Evolutionary conservation across 1,284 basidiomycete species (phyloP), one percentile per base, ranked within the genome.

Genomic region (Ceratobasidium sp.): DNA sequence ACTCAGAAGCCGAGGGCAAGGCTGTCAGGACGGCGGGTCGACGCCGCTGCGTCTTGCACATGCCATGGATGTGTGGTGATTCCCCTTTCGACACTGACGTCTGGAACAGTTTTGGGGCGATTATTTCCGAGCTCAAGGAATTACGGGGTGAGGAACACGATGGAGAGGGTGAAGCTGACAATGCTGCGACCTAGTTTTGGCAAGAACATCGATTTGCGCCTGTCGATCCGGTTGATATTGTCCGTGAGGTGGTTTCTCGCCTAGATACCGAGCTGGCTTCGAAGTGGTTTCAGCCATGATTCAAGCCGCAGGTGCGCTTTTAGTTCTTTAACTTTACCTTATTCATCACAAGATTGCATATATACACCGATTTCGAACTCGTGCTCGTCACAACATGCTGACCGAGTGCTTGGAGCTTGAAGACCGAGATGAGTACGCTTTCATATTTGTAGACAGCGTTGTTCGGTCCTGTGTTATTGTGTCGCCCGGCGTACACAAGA

Each of bases 371-470:
- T 27, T 59, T 7, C n/a, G 30, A 4, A 59, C 30, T 14, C 48
- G 3, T 16, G 5, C 23, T 14, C 55, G 6, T 20, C 41, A 44
- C 7, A 67, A 44, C 12, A n/a, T 10, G 27, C 38, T 50, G n/a
- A 67, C 65, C 5, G 41, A 44, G 2, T 67, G n/a, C 27, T 50
- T 50, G 6, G 44, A 67, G n/a, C 44, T 67, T 35, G 44, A 23
- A 4, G 65, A 67, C n/a, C 3, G 18, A 27, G 23, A 7, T 3
- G 20, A 35, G 62, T n/a, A n/a, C 50, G 23, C 2, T 1, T 67
- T 67, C 20, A 67, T 67, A 10, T 67, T 67, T 44, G 44, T 44
- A 3, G 38, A 67, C n/a, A 44, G 35, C 1, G 50, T 67, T 48
- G 44, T 67, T 18, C 65, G 23, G 12, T 67, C 44, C n/a, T 67